phyloP scores from a whole-genome alignment of 2,329 filamentous ascomycete species.

The Juglanconis oblonga region DNA sequence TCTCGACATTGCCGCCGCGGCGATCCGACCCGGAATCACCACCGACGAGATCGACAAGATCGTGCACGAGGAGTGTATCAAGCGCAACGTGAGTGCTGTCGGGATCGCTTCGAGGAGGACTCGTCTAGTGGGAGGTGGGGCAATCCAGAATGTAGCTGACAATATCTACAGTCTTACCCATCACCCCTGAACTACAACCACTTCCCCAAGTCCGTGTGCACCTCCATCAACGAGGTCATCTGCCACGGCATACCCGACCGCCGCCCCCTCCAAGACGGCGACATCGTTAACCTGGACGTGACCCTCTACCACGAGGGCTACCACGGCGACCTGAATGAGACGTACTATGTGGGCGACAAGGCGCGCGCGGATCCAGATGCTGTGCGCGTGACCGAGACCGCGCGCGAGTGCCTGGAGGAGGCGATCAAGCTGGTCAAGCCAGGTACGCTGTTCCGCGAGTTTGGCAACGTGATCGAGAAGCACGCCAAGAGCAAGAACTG shows the following conservation, averaged over 20 bases:
- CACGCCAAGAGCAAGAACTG: constrained; percentile 82
- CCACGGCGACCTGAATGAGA: constrained; percentile 96
- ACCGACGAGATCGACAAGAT: constrained; percentile 75
- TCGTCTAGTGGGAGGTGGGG: background rate
- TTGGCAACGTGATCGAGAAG: constrained; percentile 93
- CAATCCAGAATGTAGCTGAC: background rate
- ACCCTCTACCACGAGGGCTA: constrained; percentile 92
- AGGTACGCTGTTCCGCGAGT: constrained; percentile 86
- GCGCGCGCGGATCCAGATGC: constrained; percentile 80
- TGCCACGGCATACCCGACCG: constrained; percentile 98
- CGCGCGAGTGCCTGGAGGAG: constrained; percentile 85
- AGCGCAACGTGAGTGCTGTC: constrained; percentile 60
- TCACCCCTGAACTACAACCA: constrained; percentile 93
- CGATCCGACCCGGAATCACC: constrained; percentile 66
- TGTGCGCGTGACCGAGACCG: constrained; percentile 85
- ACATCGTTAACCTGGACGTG: constrained; percentile 96
- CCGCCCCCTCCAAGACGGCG: constrained; percentile 80
- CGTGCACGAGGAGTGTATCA: constrained; percentile 72
- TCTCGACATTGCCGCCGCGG: constrained; percentile 69
- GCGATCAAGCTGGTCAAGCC: constrained; percentile 92
- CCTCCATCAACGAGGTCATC: constrained; percentile 94
- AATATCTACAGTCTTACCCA: constrained; percentile 70
- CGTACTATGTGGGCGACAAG: constrained; percentile 93
- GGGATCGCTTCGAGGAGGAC: background rate
- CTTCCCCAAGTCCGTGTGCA: constrained; percentile 98